A percentile compares a stretch with the other conserved stretches of the same genome.
These are phyloP conservation scores for Fraxinus americana DNA, from an alignment of 257 asterid species.

Conservation along the genomic window DNA sequence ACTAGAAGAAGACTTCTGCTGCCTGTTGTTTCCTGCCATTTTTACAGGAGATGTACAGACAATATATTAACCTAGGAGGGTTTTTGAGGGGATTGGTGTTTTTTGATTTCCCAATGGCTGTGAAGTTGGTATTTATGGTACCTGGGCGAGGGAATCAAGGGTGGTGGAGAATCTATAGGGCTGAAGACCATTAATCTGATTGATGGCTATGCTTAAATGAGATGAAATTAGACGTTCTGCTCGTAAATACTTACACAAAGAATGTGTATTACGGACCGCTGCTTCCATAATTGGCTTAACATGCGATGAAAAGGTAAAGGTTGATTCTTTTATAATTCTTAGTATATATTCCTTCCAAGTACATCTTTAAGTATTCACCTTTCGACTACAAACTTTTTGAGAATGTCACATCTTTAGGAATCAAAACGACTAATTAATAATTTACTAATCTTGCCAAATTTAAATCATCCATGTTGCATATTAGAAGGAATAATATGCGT, in stretches of 20 bases:
- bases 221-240: neutral
- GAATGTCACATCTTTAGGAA: too few species aligned
- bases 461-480: too few species aligned
- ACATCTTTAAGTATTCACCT: too few species aligned
- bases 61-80: neutral
- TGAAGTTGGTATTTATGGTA: constrained; percentile 46
- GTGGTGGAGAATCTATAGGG: constrained; percentile 1
- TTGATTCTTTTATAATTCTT: too few species aligned
- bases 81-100: constrained; percentile 1
- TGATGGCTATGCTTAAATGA: neutral
- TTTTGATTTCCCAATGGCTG: constrained; percentile 21
- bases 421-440: too few species aligned
- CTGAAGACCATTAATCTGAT: constrained; percentile 30
- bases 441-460: too few species aligned
- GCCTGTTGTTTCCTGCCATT: constrained; percentile 57
- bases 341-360: too few species aligned
- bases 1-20: constrained; percentile 36
- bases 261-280: constrained; percentile 45
- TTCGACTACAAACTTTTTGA: too few species aligned
- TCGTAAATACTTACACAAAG: constrained; percentile 30
- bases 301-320: neutral
- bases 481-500: too few species aligned
- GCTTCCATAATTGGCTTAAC: constrained; percentile 40
- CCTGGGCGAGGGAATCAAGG: constrained; percentile 28
- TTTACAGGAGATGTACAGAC: neutral